Evolutionary conservation across 139 green algal genomes (phyloP), one percentile per base, ranked within the genome.

Genomic region (Micromonas pusilla): DNA sequence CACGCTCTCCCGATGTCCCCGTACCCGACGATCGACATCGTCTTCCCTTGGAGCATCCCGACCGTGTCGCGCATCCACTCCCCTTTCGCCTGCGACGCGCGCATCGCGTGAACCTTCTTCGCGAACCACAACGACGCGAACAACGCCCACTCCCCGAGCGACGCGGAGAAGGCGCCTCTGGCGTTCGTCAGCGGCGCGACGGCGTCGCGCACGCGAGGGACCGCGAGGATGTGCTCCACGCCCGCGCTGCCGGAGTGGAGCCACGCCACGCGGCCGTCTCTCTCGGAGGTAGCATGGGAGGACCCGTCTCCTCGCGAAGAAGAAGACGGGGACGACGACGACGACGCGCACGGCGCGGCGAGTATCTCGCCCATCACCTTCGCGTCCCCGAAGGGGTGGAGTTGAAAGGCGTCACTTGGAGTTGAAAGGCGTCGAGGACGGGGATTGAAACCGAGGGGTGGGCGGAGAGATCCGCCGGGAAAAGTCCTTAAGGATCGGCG

Each of bases 111-210:
- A 31, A 93, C 63, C 77, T 93, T 83, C 79, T 92, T 91, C 0
- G 91, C 91, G 78, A 96, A 96, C 52, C 73, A 94, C 77, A 85
- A 91, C 85, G 86, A 91, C 3, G 79, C 86, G 16, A 87, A 86
- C 16, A 96, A 73, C 13, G 79, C 81, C 73, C 88, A 96, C 87
- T 96, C 91, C 21, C 90, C 90, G 23, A 96, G 80, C 6, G 82
- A 89, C 77, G 92, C 84, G 62, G 77, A 89, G 87, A 91, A 96
- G 25, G 87, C 86, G 9, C 91, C 90, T 84, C 91, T 91, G 31
- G 87, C 89, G 81, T 96, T 96, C 68, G 88, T 93, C 3, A 96
- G 76, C 4, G 78, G 30, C 30, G 92, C 84, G 0, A 75, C 39
- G 32, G 80, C 77, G 0, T 89, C 78, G 2, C 89, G 70, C 21